These are phyloP conservation scores for Neopestalotiopsis rosae DNA, from an alignment of 2,329 filamentous ascomycete genomes.

Conservation along the genomic window DNA sequence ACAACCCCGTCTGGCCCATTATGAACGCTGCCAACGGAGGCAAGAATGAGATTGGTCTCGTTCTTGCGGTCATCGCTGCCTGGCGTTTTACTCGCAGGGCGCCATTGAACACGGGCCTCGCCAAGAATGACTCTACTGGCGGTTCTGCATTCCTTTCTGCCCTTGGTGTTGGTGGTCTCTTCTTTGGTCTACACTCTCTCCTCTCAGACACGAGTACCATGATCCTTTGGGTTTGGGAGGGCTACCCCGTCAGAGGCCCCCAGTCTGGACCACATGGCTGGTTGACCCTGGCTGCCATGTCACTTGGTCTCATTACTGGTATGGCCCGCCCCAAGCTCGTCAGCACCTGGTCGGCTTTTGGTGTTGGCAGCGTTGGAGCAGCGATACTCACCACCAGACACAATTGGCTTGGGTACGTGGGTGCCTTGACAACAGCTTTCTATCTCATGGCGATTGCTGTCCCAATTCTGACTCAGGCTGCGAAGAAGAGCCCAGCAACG, in stretches of 20 bases:
- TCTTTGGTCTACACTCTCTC: slow-evolving; percentile 91
- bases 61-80: slow-evolving; percentile 76
- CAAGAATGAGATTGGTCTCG: slow-evolving; percentile 84
- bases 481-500: slow-evolving; percentile 75
- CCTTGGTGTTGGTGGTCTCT: slow-evolving; percentile 79
- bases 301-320: slow-evolving; percentile 77
- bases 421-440: slow-evolving; percentile 74
- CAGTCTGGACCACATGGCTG: slow-evolving; percentile 89
- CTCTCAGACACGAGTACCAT: slow-evolving; percentile 98
- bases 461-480: slow-evolving; percentile 75
- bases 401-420: slow-evolving; percentile 91
- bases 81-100: slow-evolving; percentile 75
- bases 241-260: slow-evolving; percentile 88
- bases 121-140: slow-evolving; percentile 46
- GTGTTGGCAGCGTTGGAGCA: slow-evolving; percentile 79
- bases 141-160: slow-evolving; percentile 76
- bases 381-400: slow-evolving; percentile 75
- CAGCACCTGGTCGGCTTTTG: slow-evolving; percentile 80
- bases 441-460: slow-evolving; percentile 85
- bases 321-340: slow-evolving; percentile 73
- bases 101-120: slow-evolving; percentile 48
- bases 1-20: slow-evolving; percentile 96
- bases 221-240: slow-evolving; percentile 98
- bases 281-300: slow-evolving; percentile 87
- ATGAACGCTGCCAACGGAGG: slow-evolving; percentile 90